These are phyloP conservation scores for Alternaria conjuncta DNA, from an alignment of 2,329 filamentous ascomycete species.

Conservation along the genomic window DNA sequence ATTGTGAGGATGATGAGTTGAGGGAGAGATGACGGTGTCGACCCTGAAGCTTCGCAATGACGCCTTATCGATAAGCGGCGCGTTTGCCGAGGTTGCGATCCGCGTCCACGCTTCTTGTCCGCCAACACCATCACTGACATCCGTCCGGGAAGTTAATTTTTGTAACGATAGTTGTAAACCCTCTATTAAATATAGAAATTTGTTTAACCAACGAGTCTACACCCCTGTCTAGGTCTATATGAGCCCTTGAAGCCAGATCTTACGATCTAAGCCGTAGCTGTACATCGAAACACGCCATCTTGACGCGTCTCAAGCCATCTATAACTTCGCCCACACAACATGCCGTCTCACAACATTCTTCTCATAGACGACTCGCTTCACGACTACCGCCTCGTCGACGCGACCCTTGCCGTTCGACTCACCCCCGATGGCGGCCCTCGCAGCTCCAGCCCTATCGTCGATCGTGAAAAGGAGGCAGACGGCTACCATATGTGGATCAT, in stretches of 20 bases:
- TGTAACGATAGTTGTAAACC: not conserved
- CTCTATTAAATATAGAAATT: not conserved
- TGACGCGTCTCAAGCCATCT: not conserved
- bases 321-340: not conserved
- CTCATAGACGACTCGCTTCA: not conserved
- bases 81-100: slow-evolving; percentile 9
- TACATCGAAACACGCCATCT: not conserved
- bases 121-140: not conserved
- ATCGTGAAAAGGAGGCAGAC: slow-evolving; percentile 14
- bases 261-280: not conserved
- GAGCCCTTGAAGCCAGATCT: not conserved
- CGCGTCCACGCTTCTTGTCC: not conserved
- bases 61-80: slow-evolving; percentile 6
- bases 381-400: not conserved
- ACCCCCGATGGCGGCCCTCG: not conserved
- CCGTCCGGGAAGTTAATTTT: not conserved
- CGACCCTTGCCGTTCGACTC: not conserved
- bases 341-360: not conserved
- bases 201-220: not conserved
- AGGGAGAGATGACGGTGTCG: not conserved
- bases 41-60: not conserved
- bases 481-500: not conserved
- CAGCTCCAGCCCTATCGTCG: slow-evolving; percentile 1
- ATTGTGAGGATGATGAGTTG: slow-evolving; percentile 15
- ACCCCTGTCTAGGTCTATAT: not conserved